Conservation (phyloP, 1,284 basidiomycete genomes). For the Austroboletus novae-zelandiae region DNA sequence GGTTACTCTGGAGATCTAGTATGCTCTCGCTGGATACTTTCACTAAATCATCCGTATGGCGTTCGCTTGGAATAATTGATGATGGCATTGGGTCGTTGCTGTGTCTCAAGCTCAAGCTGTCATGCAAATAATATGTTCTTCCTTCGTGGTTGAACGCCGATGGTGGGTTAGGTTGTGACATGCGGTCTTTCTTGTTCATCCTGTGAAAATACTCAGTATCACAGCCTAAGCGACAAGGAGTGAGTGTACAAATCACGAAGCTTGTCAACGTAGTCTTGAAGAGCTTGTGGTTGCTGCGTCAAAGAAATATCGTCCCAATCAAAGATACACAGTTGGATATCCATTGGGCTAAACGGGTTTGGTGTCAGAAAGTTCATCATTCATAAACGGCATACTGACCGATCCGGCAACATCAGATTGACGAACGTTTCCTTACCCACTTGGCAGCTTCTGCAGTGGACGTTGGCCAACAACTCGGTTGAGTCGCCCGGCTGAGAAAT, state of each 20-base stretch:
- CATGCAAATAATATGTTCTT: slow-evolving; percentile 48
- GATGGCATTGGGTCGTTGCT: slow-evolving; percentile 33
- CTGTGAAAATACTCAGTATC: slow-evolving; percentile 20
- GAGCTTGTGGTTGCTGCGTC: slow-evolving; percentile 38
- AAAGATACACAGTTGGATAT: slow-evolving; percentile 45
- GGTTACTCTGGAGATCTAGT: slow-evolving; percentile 54
- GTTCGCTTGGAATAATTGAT: slow-evolving; percentile 1
- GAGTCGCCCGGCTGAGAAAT: background rate
- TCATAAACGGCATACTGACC: slow-evolving; percentile 37
- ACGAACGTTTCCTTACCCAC: slow-evolving; percentile 30
- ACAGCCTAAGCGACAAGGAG: background rate
- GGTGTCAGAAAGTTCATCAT: slow-evolving; percentile 8
- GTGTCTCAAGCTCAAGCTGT: slow-evolving; percentile 50
- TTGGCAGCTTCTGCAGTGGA: slow-evolving; percentile 11
- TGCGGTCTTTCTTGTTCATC: slow-evolving; percentile 26
- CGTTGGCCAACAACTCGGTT: background rate
- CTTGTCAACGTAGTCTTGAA: slow-evolving; percentile 43
- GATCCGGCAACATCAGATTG: slow-evolving; percentile 58
- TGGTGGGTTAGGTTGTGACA: slow-evolving; percentile 50
- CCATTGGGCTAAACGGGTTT: slow-evolving; percentile 43
- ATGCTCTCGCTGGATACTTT: slow-evolving; percentile 41
- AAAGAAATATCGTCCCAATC: slow-evolving; percentile 32
- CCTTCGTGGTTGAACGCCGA: slow-evolving; percentile 41
- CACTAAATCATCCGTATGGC: slow-evolving; percentile 10
- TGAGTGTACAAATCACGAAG: slow-evolving; percentile 47